Evolutionary conservation across 257 asterid species (phyloP).

Genomic region (Plectranthus barbatus): DNA sequence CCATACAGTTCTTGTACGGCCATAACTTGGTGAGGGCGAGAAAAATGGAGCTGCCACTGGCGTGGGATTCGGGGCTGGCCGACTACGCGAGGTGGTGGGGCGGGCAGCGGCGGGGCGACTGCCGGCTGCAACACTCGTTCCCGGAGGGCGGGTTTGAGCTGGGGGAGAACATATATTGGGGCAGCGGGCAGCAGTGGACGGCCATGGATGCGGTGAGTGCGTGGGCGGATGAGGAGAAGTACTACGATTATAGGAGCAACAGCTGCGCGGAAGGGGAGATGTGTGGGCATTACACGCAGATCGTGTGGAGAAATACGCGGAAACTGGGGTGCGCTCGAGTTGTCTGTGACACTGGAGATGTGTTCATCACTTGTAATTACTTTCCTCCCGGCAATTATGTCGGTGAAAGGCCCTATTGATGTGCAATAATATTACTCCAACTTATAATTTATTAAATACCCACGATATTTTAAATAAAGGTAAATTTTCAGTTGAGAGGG

Average conservation of each 20-base stretch:
- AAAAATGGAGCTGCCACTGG: constrained; percentile 46
- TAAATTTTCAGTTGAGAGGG: too few species aligned
- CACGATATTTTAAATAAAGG: too few species aligned
- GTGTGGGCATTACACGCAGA: constrained; percentile 82
- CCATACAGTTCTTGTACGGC: constrained; percentile 47
- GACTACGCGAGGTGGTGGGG: constrained; percentile 71
- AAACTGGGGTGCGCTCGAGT: constrained; percentile 61
- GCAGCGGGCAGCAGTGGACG: constrained; percentile 58
- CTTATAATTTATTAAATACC: too few species aligned
- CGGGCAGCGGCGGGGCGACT: constrained; percentile 38
- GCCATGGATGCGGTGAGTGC: constrained; percentile 53
- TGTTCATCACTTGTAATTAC: constrained; percentile 75
- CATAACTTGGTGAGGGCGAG: constrained; percentile 67
- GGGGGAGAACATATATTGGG: constrained; percentile 76
- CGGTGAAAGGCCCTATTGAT: constrained; percentile 57
- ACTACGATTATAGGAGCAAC: constrained; percentile 35
- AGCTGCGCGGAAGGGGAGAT: constrained; percentile 42
- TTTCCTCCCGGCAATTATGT: constrained; percentile 65
- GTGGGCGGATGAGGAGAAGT: constrained; percentile 75
- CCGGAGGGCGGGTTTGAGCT: constrained; percentile 52
- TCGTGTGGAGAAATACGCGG: constrained; percentile 56
- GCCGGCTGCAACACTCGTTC: constrained; percentile 47
- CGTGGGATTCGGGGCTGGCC: constrained; percentile 51
- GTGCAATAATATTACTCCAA: too few species aligned
- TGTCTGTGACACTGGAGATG: constrained; percentile 59